Percentiles rank a stretch among this genome's conserved stretches.
Conservation (phyloP, 2,329 filamentous ascomycete species). For the Beauveria rudraprayagi region DNA sequence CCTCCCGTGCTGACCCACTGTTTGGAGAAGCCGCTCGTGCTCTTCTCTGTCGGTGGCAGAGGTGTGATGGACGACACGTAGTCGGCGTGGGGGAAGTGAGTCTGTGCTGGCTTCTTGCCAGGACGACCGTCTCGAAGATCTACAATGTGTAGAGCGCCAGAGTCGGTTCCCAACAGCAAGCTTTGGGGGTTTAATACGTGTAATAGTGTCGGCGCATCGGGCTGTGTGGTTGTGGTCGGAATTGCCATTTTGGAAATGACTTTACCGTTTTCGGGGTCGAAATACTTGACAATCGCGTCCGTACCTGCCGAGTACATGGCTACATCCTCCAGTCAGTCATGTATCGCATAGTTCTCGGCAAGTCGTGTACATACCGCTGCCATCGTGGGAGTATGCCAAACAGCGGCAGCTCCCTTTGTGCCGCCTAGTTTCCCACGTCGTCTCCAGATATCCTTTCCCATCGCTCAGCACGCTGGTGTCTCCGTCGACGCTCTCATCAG, state of each 20-base stretch:
- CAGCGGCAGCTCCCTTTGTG: slow-evolving; percentile 92
- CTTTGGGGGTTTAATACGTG: slow-evolving; percentile 81
- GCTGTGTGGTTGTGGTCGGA: slow-evolving; percentile 44
- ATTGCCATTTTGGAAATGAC: slow-evolving; percentile 79
- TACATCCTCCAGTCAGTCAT: slow-evolving; percentile 21
- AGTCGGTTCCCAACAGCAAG: slow-evolving; percentile 83
- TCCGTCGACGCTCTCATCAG: slow-evolving; percentile 42
- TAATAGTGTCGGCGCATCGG: slow-evolving; percentile 72
- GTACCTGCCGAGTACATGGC: slow-evolving; percentile 58
- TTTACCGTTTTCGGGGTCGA: slow-evolving; percentile 49
- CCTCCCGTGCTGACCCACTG: slow-evolving; percentile 94
- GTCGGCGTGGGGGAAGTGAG: slow-evolving; percentile 81
- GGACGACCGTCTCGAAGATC: slow-evolving; percentile 63
- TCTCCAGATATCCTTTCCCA: slow-evolving; percentile 71
- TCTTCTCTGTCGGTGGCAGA: slow-evolving; percentile 69
- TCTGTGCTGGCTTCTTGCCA: slow-evolving; percentile 60
- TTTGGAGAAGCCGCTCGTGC: slow-evolving; percentile 82
- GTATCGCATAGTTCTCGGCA: background rate
- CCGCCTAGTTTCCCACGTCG: slow-evolving; percentile 75
- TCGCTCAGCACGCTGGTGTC: slow-evolving; percentile 43
- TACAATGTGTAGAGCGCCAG: slow-evolving; percentile 78
- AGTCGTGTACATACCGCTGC: slow-evolving; percentile 48
- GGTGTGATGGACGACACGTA: slow-evolving; percentile 85
- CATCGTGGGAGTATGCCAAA: slow-evolving; percentile 71
- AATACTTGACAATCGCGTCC: slow-evolving; percentile 49